A percentile compares a stretch with the other conserved stretches of the same genome.
phyloP scores from a whole-genome alignment of 345 rosid species.

The Rhodamnia rubescens region DNA sequence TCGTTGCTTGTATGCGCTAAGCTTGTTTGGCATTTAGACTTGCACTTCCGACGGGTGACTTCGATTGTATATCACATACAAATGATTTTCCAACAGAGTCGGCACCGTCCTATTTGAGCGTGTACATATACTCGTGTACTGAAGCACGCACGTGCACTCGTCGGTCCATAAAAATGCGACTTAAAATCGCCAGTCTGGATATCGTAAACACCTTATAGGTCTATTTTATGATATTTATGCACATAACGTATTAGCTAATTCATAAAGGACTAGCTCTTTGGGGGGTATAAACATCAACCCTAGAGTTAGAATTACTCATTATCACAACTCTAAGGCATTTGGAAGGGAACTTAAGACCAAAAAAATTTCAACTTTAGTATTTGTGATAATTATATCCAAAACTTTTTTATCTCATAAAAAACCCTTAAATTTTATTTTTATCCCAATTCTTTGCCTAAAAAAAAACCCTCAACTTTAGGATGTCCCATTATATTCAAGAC shows the following conservation, averaged over 20 bases:
- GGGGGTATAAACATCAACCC: not conserved
- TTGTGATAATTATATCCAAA: no score
- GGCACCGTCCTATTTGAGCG: not conserved
- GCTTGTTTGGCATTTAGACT: not conserved
- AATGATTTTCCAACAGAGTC: not conserved
- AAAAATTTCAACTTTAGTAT: no score
- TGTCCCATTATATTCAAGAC: no score
- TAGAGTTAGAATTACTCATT: not conserved
- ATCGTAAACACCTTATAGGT: not conserved
- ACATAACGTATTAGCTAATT: not conserved
- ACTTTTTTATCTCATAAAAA: no score
- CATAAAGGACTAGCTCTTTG: not conserved
- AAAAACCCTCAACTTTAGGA: no score
- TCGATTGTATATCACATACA: not conserved
- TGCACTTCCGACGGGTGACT: not conserved
- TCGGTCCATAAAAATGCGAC: not conserved
- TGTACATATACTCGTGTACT: not conserved
- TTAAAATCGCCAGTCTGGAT: not conserved
- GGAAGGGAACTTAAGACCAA: no score
- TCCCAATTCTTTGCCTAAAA: no score
- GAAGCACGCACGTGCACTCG: not conserved
- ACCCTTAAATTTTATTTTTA: no score
- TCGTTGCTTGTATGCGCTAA: not conserved
- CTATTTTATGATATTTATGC: not conserved
- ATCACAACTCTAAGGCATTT: not conserved